Evolutionary conservation across 108 stramenopile species (phyloP).

Genomic region (Parmales sp.): DNA sequence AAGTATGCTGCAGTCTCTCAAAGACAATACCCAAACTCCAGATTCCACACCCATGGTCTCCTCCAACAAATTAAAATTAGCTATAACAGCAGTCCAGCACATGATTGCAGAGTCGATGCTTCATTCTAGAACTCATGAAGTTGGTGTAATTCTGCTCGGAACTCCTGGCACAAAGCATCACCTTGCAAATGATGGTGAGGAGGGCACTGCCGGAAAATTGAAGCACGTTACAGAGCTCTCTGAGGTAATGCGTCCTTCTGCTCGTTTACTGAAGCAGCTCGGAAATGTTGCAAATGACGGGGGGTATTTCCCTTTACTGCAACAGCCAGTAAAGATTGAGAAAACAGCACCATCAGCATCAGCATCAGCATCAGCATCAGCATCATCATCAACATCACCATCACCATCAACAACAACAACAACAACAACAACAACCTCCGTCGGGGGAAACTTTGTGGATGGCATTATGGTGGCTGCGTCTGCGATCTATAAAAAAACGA

Average conservation of each 20-base stretch:
- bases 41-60: too few species aligned
- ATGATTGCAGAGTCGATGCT: conserved; percentile 55
- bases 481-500: conserved; percentile 44
- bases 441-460: conserved; percentile 51
- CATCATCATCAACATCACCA: conserved; percentile 18
- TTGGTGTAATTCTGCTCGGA: conserved; percentile 44
- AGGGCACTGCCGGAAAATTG: conserved; percentile 15
- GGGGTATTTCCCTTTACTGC: conserved; percentile 29
- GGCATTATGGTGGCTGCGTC: conserved; percentile 66
- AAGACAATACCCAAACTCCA: too few species aligned
- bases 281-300: background rate
- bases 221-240: conserved; percentile 5
- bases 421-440: background rate
- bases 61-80: conserved; percentile 32
- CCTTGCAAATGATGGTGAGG: conserved; percentile 19
- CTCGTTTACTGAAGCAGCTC: background rate
- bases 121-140: conserved; percentile 43
- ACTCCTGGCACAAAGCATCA: conserved; percentile 45
- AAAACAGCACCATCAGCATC: conserved; percentile 8
- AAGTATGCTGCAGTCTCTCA: too few species aligned
- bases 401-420: background rate
- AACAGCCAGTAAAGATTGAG: conserved; percentile 36
- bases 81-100: conserved; percentile 36
- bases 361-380: background rate
- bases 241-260: background rate